phyloP scores from a whole-genome alignment of 225 moss, liverwort and hornwort species.

The Thuidium tamariscinum region DNA sequence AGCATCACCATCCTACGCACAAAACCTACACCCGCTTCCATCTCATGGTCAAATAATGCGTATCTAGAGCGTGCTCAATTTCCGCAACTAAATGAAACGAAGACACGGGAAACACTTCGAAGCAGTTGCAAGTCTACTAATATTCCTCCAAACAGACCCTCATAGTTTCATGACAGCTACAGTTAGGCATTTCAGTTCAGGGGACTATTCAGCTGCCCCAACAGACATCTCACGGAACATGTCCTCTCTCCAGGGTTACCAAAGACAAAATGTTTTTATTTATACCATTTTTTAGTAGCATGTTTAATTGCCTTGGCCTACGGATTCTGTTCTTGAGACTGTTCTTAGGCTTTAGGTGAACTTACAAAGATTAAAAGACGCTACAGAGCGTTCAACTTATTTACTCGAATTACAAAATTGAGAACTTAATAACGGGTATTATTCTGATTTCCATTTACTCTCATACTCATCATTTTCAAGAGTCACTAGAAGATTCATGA shows the following conservation, averaged over 20 bases:
- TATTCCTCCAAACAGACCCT: neutral
- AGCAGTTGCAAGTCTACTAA: neutral
- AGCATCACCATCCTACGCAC: slow-evolving; percentile 44
- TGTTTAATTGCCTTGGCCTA: neutral
- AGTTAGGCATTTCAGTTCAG: neutral
- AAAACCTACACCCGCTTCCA: slow-evolving; percentile 22
- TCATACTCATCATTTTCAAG: neutral
- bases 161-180: neutral
- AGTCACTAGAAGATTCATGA: neutral
- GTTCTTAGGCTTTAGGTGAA: too few relatives aligned
- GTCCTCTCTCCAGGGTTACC: neutral
- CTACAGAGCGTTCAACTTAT: neutral
- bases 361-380: neutral
- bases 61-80: neutral
- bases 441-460: neutral
- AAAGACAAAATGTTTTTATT: neutral
- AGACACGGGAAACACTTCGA: neutral
- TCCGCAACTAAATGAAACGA: neutral
- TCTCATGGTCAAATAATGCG: neutral
- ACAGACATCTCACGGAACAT: neutral
- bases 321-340: neutral
- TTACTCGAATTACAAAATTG: neutral
- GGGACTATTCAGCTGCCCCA: neutral
- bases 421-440: neutral
- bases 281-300: too few relatives aligned